These are phyloP conservation scores for Smallanthus sonchifolius DNA, from an alignment of 129 eudicot genomes.

Conservation along the genomic window DNA sequence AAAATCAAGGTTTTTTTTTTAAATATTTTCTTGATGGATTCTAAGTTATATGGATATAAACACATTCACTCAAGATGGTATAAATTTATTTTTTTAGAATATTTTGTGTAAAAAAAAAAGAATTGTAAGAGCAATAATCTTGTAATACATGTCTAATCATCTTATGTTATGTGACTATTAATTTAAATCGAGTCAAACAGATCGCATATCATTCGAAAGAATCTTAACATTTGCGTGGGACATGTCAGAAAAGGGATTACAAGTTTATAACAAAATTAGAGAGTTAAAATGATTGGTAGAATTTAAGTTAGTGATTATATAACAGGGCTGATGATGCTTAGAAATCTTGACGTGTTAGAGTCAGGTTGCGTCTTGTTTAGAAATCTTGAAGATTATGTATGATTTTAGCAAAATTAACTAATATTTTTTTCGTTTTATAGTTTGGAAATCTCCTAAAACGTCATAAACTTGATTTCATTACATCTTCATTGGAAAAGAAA, in stretches of 20 bases:
- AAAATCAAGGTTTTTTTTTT: slow-evolving; percentile 57
- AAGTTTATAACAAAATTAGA: too few relatives aligned
- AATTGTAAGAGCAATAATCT: too few relatives aligned
- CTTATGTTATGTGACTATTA: neutral
- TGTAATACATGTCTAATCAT: neutral
- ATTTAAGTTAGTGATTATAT: neutral
- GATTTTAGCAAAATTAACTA: neutral
- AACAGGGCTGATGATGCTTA: neutral
- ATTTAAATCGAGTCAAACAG: neutral
- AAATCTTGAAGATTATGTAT: neutral
- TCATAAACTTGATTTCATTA: slow-evolving; percentile 54
- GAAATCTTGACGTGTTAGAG: neutral
- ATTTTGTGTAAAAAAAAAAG: too few relatives aligned
- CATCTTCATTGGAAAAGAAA: slow-evolving; percentile 74
- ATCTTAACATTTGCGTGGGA: too few relatives aligned
- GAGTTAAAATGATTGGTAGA: neutral
- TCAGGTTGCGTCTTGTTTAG: neutral
- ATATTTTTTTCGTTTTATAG: slow-evolving; percentile 24
- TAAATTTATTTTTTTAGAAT: too few relatives aligned
- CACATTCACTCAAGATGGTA: too few relatives aligned
- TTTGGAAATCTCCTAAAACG: slow-evolving; percentile 55
- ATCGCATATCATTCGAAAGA: neutral
- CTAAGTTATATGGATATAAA: neutral
- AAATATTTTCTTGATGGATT: neutral
- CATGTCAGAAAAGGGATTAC: too few relatives aligned